A percentile compares a stretch with the other conserved stretches of the same genome.
Evolutionary conservation across 352 stramenopile species (phyloP).

Genomic region (Globisporangium okanoganense): DNA sequence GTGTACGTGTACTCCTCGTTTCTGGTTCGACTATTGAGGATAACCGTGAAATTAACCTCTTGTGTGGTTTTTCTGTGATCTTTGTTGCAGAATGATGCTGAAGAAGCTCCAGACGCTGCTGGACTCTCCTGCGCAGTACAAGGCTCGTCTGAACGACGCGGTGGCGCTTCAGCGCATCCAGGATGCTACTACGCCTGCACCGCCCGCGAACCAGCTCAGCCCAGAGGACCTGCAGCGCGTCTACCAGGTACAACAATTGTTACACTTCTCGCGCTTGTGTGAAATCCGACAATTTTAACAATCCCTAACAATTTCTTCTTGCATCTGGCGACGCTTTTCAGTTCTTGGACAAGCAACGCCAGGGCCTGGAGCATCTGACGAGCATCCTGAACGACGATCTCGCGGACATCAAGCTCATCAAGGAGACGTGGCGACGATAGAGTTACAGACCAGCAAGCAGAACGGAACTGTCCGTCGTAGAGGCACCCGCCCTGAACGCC

Average conservation of each 20-base stretch:
- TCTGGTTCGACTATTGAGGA: not conserved
- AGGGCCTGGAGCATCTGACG: constrained; percentile 80
- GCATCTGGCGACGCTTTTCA: constrained; percentile 12
- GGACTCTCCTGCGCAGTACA: constrained; percentile 83
- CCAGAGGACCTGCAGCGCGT: constrained; percentile 70
- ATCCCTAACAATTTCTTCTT: constrained; percentile 12
- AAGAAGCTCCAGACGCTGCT: constrained; percentile 83
- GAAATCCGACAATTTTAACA: not conserved
- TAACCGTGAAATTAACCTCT: not conserved
- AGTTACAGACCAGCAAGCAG: constrained; percentile 1
- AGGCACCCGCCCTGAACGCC: not conserved
- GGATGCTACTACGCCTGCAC: constrained; percentile 32
- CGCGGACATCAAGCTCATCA: constrained; percentile 84
- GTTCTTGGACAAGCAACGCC: constrained; percentile 84
- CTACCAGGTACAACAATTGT: constrained; percentile 42
- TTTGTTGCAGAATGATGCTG: constrained; percentile 48
- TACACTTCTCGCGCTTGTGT: not conserved
- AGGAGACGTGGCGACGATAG: constrained; percentile 81
- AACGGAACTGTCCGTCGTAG: not conserved
- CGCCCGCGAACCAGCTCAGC: constrained; percentile 53
- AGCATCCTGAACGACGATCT: constrained; percentile 83
- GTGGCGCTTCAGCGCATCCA: constrained; percentile 73
- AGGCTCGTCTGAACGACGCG: constrained; percentile 77
- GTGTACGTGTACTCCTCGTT: constrained; percentile 45
- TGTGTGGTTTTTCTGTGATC: not conserved